Evolutionary conservation across 2,329 filamentous ascomycete species (phyloP), one percentile per base, ranked within the genome.

Genomic region (Alternaria solani): DNA sequence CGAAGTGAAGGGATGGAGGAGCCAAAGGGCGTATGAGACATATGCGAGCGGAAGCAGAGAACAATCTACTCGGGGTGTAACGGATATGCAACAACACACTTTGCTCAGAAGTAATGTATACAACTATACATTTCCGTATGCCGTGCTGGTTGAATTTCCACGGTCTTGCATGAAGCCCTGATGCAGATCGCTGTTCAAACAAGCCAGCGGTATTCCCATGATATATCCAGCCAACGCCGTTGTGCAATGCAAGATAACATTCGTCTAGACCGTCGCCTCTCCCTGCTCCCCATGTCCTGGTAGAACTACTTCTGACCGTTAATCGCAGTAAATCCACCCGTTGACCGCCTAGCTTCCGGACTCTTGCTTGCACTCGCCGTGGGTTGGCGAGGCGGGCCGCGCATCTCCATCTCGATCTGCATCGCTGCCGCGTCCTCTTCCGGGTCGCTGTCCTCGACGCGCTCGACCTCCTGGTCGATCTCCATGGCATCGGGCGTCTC

Each of bases 371-470:
- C 58, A 30, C 41, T 43, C 16, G 41, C 41, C 7, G 36, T 30
- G 16, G 51, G 49, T 12, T 55, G 55, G 2, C 52, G 58, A 28
- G 62, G 64, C 55, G 72, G 72, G 4, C 76, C 75, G 5, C 75
- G 68, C 76, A 78, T 78, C 61, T 78, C 76, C 73, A 78, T 77
- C 64, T 78, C 75, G n/a, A 78, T 68, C 58, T 78, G 76, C 74
- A 77, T 76, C 0, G 76, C 75, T 20, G 74, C 74, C 1, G 66
- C 64, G 48, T 77, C 76, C 20, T 73, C 59, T 34, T 74, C 73
- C 16, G 66, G 59, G 8, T 74, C 73, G 52, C 66, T 72, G 2
- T 72, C 70, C 9, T 67, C 63, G 0, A 64, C 63, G 14, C 53
- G 57, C 18, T 67, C 54, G 30, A 42, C 54, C 25, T 55, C 51